Conservation (phyloP, 2,329 filamentous ascomycete genomes). For the Chrysoporthe austroafricana region DNA sequence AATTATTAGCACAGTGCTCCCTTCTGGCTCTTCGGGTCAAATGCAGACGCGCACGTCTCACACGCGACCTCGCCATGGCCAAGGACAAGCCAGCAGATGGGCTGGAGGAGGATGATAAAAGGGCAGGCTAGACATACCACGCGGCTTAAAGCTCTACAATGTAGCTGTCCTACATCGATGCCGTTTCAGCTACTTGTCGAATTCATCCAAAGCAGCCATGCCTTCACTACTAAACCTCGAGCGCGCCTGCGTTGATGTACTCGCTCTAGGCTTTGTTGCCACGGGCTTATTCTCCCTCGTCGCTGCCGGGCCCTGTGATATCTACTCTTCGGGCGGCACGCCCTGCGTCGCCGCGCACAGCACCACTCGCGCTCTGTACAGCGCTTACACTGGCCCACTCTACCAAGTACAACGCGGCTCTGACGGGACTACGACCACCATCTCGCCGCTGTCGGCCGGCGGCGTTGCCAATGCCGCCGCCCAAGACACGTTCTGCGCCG, state of each 20-base stretch:
- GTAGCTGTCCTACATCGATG: slow-evolving; percentile 1
- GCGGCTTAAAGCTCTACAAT: neutral
- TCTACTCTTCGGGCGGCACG: slow-evolving; percentile 61
- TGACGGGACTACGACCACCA: slow-evolving; percentile 49
- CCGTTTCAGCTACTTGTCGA: neutral
- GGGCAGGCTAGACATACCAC: neutral
- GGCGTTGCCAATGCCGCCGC: slow-evolving; percentile 64
- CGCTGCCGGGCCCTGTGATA: slow-evolving; percentile 62
- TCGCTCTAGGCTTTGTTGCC: slow-evolving; percentile 42
- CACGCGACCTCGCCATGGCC: neutral
- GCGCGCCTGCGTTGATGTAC: slow-evolving; percentile 21
- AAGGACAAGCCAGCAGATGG: neutral
- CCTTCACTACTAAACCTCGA: slow-evolving; percentile 26
- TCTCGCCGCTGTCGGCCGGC: slow-evolving; percentile 58
- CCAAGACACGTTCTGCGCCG: slow-evolving; percentile 64
- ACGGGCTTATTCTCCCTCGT: slow-evolving; percentile 42
- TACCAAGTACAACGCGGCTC: slow-evolving; percentile 65
- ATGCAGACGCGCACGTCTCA: slow-evolving; percentile 5
- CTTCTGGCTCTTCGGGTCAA: slow-evolving; percentile 10
- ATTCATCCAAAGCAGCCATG: slow-evolving; percentile 15
- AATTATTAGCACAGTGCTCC: neutral
- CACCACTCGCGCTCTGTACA: slow-evolving; percentile 67
- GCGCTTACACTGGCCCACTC: slow-evolving; percentile 53
- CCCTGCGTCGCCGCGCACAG: slow-evolving; percentile 68
- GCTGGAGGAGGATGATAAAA: neutral